Evolutionary conservation across 2,329 filamentous ascomycete species (phyloP), one percentile per base, ranked within the genome.

Genomic region (Knufia fluminis): DNA sequence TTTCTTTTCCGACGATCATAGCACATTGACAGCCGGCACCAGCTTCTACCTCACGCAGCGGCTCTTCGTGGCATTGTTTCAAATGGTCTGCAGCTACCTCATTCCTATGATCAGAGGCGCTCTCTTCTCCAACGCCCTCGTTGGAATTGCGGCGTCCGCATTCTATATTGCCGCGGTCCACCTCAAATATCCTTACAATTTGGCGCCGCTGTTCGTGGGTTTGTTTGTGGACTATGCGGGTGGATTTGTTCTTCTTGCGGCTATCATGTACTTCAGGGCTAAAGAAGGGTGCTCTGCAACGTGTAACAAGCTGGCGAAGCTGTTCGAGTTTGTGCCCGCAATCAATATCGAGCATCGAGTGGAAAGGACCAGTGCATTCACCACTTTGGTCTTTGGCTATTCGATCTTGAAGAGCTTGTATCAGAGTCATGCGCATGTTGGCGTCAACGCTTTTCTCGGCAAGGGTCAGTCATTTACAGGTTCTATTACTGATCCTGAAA

Each of bases 331-430:
- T 61, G 75, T 72, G 47, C 80, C 78, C 2, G 78, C 76, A 0
- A 67, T 78, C 41, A 83, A 82, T 55, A 83, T 83, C 54, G 80
- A 83, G 63, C 80, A 84, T 61, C 74, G 77, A 48, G 77, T 79
- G 3, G 80, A 83, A 62, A 68, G 80, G 4, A 83, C 76, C 24
- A 78, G 77, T 50, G 79, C 79, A 0, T 84, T 83, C 58, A 77
- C 83, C 0, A 76, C 78, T 0, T 66, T 83, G 2, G 79, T 84
- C 1, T 77, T 83, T 56, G 80, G 80, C 14, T 82, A 82, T 55
- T 78, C 74, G 1, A 79, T 83, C 20, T 72, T 83, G 23, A 78
- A 75, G 0, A 68, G 82, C 16, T 42, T 62, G 8, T 53, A 45
- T 40, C 50, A 54, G 48, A 51, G 46, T n/a, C 41, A 38, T n/a